Evolutionary conservation across 2,329 filamentous ascomycete species (phyloP), one percentile per base, ranked within the genome.

Genomic region (Periconia sp.): DNA sequence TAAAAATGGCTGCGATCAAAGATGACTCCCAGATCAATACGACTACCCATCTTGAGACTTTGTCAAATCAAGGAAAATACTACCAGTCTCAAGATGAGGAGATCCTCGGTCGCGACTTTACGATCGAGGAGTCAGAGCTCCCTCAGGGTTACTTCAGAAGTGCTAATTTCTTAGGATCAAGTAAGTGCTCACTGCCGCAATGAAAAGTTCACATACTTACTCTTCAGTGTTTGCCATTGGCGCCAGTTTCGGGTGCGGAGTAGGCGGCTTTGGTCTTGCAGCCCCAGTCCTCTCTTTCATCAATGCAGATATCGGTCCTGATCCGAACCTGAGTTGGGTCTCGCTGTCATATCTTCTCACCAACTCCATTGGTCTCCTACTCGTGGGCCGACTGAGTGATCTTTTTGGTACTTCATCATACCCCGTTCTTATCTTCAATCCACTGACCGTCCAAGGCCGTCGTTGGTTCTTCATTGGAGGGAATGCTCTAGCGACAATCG

Each of bases 171-270:
- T 19, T 58, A 23, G 52, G 52, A 8, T 36, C 40, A 18, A 46
- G 46, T 42, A 28, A 17, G 31, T 25, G 34, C 24, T 10, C n/a
- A n/a, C n/a, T n/a, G n/a, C n/a, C n/a, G n/a, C n/a, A n/a, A n/a
- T n/a, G n/a, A n/a, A n/a, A n/a, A n/a, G n/a, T n/a, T n/a, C n/a
- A n/a, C n/a, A n/a, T n/a, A n/a, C n/a, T n/a, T n/a, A n/a, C n/a
- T n/a, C n/a, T n/a, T 7, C 48, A 40, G 54, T 59, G 50, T 52
- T 53, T 30, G 54, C 55, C 10, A 57, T 57, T 29, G 50, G 53
- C 5, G 31, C 40, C 9, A 46, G 41, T 30, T 52, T 59, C 21
- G 43, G 43, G 10, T 48, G 40, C 26, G 53, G 48, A 19, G 53
- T 57, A 23, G 51, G 36, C 24, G 53, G 53, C 15, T 59, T 59